These are phyloP conservation scores for Seminavis robusta DNA, from an alignment of 108 stramenopile species.

Conservation along the genomic window DNA sequence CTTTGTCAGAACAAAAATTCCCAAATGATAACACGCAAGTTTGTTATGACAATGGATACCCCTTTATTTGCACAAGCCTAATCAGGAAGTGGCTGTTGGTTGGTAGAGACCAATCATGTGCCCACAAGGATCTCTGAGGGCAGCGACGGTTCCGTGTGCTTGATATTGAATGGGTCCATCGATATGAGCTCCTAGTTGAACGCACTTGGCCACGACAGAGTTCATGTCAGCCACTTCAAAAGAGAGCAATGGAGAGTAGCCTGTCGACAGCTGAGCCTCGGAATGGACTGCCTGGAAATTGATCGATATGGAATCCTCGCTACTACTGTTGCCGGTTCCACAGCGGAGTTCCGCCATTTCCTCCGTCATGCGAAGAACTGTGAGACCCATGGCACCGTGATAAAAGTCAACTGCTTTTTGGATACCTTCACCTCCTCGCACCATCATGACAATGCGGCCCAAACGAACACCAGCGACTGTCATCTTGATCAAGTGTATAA, in stretches of 20 bases:
- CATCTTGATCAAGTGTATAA: no score
- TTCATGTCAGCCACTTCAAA: constrained; percentile 83
- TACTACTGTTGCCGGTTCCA: constrained; percentile 15
- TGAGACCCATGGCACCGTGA: constrained; percentile 64
- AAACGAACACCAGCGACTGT: no score
- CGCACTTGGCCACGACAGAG: constrained; percentile 55
- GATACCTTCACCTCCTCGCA: constrained; percentile 72
- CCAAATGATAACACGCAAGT: no score
- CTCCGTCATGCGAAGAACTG: constrained; percentile 71
- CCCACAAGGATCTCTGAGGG: constrained; percentile 74
- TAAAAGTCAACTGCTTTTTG: constrained; percentile 79
- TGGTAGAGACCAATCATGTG: constrained; percentile 88
- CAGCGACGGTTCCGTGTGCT: constrained; percentile 86
- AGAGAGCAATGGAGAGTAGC: constrained; percentile 71
- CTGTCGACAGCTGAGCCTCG: constrained; percentile 71
- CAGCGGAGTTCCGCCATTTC: constrained; percentile 75
- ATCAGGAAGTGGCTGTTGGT: no score
- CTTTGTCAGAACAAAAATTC: no score
- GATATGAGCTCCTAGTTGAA: constrained; percentile 73
- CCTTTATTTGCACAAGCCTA: no score
- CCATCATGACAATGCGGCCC: constrained; percentile 74
- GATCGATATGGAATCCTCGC: constrained; percentile 15
- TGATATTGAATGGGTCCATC: constrained; percentile 91
- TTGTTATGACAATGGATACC: no score
- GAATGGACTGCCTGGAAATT: constrained; percentile 55